Evolutionary conservation across 78 protist genomes (phyloP).

Genomic region (Speleostelium caveatum): DNA sequence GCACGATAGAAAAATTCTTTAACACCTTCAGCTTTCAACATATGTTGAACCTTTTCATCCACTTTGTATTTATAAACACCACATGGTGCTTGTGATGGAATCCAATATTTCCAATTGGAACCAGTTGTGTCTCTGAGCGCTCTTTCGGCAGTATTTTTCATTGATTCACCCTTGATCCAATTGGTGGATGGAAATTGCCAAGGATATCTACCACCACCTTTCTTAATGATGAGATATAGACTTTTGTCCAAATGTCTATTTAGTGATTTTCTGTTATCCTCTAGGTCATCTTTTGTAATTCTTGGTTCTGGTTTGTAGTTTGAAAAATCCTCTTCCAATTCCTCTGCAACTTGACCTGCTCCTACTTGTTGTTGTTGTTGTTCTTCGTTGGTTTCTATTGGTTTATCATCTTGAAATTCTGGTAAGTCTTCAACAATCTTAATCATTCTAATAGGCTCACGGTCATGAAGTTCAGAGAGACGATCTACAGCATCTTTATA

Average conservation of each 20-base stretch:
- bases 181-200: constrained; percentile 79
- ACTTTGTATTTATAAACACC: constrained; percentile 55
- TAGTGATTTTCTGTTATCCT: constrained; percentile 39
- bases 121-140: constrained; percentile 60
- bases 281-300: constrained; percentile 17
- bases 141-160: constrained; percentile 67
- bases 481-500: neutral
- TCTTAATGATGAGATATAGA: constrained; percentile 56
- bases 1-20: constrained; percentile 68
- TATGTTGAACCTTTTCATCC: constrained; percentile 35
- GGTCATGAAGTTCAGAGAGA: constrained; percentile 11
- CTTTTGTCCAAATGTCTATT: constrained; percentile 58
- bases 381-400: constrained; percentile 7
- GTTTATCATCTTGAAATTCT: constrained; percentile 10
- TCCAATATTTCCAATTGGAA: constrained; percentile 58
- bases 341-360: constrained; percentile 17
- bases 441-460: constrained; percentile 28
- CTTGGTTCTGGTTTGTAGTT: constrained; percentile 38
- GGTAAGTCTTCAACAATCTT: constrained; percentile 53
- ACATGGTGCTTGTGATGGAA: constrained; percentile 76
- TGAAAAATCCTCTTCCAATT: constrained; percentile 54
- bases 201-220: constrained; percentile 24
- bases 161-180: constrained; percentile 64
- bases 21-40: constrained; percentile 52
- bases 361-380: neutral